Percentiles rank a stretch among this genome's conserved stretches.
Conservation (phyloP, 73 alveolate species). For the Tetrahymena malaccensis region DNA sequence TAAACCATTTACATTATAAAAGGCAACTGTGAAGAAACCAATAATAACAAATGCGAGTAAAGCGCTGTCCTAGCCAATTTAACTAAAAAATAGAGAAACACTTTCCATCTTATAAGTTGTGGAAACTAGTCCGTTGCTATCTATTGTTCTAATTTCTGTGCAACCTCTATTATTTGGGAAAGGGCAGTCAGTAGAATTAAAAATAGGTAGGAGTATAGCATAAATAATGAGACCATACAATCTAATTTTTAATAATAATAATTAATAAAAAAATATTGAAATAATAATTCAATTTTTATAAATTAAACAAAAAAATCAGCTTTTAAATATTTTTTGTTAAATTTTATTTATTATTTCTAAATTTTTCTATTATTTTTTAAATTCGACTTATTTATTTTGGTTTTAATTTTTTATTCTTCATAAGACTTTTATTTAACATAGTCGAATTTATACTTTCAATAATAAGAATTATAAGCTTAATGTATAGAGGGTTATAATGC, state of each 20-base stretch:
- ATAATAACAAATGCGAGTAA: background rate
- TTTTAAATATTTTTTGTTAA: too few species aligned
- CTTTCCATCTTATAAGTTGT: background rate
- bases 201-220: background rate
- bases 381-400: too few species aligned
- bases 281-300: too few species aligned
- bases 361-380: too few species aligned
- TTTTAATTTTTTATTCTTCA: too few species aligned
- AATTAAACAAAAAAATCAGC: too few species aligned
- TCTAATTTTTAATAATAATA: background rate
- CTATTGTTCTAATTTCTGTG: background rate
- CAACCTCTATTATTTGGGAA: background rate
- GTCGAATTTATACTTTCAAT: too few species aligned
- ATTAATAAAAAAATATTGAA: background rate
- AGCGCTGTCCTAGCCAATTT: background rate
- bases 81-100: background rate
- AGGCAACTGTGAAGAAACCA: background rate
- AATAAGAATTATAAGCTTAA: background rate
- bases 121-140: background rate
- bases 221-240: background rate
- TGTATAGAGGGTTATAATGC: background rate
- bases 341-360: too few species aligned
- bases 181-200: background rate
- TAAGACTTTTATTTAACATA: too few species aligned
- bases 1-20: background rate